Evolutionary conservation across 495 filamentous ascomycete genomes (phyloP).

Genomic region (Trichocladium uniseriatum): DNA sequence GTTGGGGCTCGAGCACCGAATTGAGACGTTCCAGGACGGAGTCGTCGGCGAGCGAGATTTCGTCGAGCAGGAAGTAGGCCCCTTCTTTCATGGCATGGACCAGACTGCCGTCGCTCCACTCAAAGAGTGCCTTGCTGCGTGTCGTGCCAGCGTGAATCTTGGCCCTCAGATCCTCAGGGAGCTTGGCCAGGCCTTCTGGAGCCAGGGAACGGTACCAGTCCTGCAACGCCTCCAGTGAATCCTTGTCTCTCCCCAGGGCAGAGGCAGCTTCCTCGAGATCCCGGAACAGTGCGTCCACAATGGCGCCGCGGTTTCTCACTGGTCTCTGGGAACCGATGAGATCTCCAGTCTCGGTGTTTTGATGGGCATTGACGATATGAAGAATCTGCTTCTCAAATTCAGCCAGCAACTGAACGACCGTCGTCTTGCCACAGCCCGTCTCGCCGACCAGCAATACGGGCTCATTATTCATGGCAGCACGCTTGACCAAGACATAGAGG

Average conservation of each 20-base stretch:
- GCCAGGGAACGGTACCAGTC: constrained; percentile 31
- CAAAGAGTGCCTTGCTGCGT: constrained; percentile 75
- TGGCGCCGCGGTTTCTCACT: constrained; percentile 67
- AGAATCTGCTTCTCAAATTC: constrained; percentile 64
- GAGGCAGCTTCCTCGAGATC: constrained; percentile 48
- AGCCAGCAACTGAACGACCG: constrained; percentile 85
- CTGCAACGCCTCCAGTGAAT: constrained; percentile 31
- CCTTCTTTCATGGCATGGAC: constrained; percentile 89
- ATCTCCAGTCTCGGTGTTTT: constrained; percentile 94
- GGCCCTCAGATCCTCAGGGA: constrained; percentile 43
- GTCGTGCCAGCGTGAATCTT: constrained; percentile 51
- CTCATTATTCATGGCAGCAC: constrained; percentile 82
- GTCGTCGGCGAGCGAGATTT: constrained; percentile 96
- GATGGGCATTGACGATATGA: constrained; percentile 90
- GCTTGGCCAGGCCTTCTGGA: constrained; percentile 12
- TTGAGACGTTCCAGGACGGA: constrained; percentile 94
- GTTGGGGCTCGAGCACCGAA: constrained; percentile 85
- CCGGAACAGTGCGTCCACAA: constrained; percentile 53
- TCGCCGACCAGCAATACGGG: constrained; percentile 91
- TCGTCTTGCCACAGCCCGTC: constrained; percentile 96
- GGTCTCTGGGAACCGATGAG: constrained; percentile 93
- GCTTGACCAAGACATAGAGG: constrained; percentile 73
- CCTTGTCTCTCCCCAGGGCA: constrained; percentile 20
- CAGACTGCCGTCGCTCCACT: constrained; percentile 94
- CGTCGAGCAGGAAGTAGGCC: constrained; percentile 86